Base-by-base conservation (phyloP, 2,329 filamentous ascomycete species). In the Xylaria multiplex region DNA sequence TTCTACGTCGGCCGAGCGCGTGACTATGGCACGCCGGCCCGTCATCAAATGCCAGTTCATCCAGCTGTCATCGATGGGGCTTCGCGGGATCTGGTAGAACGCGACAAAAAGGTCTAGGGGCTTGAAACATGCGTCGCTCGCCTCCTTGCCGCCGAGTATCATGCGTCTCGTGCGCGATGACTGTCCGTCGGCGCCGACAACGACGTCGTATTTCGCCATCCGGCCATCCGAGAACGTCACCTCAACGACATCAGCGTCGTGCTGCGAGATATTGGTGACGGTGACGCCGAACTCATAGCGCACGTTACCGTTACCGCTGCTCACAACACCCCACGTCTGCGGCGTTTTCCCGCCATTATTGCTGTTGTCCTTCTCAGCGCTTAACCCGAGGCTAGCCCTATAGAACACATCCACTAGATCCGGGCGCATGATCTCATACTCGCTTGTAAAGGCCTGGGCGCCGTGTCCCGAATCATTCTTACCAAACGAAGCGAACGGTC, bases 391-490 rank as follows among this genome's bases (percentile, higher is more conserved):
- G 37, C 68, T 70, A 14, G 59, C 75, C 0, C 85, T 79, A 69
- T 84, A 83, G 1, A 89, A 72, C 2, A 88, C 77, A 11, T 77
- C 74, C 3, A 82, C 81, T n/a, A 90, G 71, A 59, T 88, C 84
- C 0, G 84, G 86, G 8, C 87, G 79, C 80, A 90, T 84, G 55
- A 90, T 84, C 76, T 90, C 87, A 65, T 81, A 88, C 62, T 90
- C 87, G 65, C 81, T 83, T 0, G 83, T 85, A 30, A 86, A 74
- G 8, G 75, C 77, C 70, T 85, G 83, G 37, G 69, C 71, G 0
- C 81, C 81, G 59, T 79, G 75, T 3, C 81, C 82, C 0, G 81
- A 75, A 56, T 77, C 76, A 68, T 81, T 81, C 40, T 76, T 76
- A 24, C 72, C 71, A 50, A 85, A 77, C 4, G 73, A 76, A n/a